Evolutionary conservation across 495 filamentous ascomycete species (phyloP).

Genomic region (Penicillium simplicissimum): DNA sequence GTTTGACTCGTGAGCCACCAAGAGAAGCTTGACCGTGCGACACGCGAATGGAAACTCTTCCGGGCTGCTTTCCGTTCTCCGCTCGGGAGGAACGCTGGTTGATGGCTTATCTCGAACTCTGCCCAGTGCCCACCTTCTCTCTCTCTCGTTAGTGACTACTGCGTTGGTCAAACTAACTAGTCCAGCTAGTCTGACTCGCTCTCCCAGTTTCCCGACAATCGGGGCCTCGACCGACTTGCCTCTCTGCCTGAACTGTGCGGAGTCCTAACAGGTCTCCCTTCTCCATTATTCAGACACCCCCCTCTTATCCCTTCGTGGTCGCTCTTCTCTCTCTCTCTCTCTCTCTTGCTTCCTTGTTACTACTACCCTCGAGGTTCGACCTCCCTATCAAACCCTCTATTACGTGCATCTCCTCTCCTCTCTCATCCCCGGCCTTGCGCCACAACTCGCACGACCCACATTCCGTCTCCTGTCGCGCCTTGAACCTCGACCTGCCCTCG

Average conservation of each 20-base stretch:
- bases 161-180: not conserved
- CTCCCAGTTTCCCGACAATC: not conserved
- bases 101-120: slow-evolving; percentile 27
- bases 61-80: slow-evolving; percentile 27
- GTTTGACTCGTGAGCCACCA: slow-evolving; percentile 24
- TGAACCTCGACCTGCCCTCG: slow-evolving; percentile 6
- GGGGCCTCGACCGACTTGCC: not conserved
- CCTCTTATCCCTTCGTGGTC: slow-evolving; percentile 7
- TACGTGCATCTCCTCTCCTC: not conserved
- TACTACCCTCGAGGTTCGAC: not conserved
- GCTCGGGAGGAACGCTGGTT: slow-evolving; percentile 9
- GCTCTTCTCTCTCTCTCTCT: not conserved
- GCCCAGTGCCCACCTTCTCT: not conserved
- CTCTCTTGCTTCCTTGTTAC: slow-evolving; percentile 5
- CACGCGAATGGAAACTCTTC: slow-evolving; percentile 29
- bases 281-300: slow-evolving; percentile 10
- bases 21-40: slow-evolving; percentile 44
- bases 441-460: slow-evolving; percentile 19
- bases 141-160: not conserved
- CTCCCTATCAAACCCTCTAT: not conserved
- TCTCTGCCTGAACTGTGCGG: not conserved
- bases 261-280: slow-evolving; percentile 7
- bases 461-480: slow-evolving; percentile 17
- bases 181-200: not conserved
- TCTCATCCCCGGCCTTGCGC: slow-evolving; percentile 1